Conservation (phyloP, 257 asterid genomes). For the Euphrasia confusa region DNA sequence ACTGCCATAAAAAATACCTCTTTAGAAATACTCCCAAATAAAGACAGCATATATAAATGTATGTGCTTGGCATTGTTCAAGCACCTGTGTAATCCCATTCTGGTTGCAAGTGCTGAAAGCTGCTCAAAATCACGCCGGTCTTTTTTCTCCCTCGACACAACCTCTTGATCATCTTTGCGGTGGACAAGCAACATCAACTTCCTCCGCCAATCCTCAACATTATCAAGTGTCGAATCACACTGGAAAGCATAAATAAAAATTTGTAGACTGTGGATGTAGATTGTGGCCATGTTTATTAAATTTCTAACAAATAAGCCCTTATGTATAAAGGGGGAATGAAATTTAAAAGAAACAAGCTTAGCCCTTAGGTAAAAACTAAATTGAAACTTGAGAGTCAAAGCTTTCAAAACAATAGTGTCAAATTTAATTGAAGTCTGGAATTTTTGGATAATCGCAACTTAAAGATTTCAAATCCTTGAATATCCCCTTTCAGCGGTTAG, state of each 20-base stretch:
- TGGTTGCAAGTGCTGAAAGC: constrained; percentile 64
- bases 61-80: constrained; percentile 19
- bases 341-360: neutral
- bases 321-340: neutral
- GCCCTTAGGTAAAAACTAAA: neutral
- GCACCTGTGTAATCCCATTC: constrained; percentile 83
- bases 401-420: neutral
- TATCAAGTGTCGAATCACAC: constrained; percentile 65
- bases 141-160: constrained; percentile 67
- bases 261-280: constrained; percentile 5
- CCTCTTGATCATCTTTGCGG: constrained; percentile 58
- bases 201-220: constrained; percentile 90
- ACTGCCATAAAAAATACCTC: constrained; percentile 41
- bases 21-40: constrained; percentile 23
- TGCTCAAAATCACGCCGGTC: constrained; percentile 87
- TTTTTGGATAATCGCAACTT: neutral
- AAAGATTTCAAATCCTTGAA: constrained; percentile 1
- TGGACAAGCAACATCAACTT: constrained; percentile 63
- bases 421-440: neutral
- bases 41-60: constrained; percentile 4
- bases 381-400: neutral
- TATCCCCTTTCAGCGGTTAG: neutral
- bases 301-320: constrained; percentile 12
- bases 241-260: constrained; percentile 33
- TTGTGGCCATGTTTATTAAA: constrained; percentile 3